Conservation (phyloP, 1,284 basidiomycete species). For the Hypsizygus ulmarius region DNA sequence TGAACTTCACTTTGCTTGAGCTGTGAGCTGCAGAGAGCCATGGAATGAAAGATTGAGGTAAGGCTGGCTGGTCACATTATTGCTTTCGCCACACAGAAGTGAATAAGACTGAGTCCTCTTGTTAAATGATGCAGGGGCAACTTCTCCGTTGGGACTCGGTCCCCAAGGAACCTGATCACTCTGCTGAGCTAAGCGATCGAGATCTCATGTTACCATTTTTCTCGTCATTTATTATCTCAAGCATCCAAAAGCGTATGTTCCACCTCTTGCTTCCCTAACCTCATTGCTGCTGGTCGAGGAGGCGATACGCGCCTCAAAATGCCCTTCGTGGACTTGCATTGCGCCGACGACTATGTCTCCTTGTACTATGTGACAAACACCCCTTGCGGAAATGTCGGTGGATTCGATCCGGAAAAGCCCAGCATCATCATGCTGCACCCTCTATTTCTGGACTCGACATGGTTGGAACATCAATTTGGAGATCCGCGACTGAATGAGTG, state of each 20-base stretch:
- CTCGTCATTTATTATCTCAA: constrained; percentile 1
- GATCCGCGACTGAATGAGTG: constrained; percentile 55
- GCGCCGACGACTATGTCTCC: constrained; percentile 61
- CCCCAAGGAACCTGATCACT: constrained; percentile 2
- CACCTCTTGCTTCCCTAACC: constrained; percentile 12
- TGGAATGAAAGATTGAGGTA: too few species aligned
- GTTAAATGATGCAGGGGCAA: too few species aligned
- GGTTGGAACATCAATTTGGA: constrained; percentile 64
- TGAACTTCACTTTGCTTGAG: too few species aligned
- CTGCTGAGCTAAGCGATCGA: constrained; percentile 16
- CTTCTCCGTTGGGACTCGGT: not conserved
- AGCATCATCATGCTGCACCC: constrained; percentile 68
- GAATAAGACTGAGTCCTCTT: too few species aligned
- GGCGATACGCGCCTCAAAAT: constrained; percentile 34
- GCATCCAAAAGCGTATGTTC: constrained; percentile 5
- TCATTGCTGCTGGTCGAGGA: constrained; percentile 7
- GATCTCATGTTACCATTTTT: constrained; percentile 12
- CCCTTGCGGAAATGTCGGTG: constrained; percentile 51
- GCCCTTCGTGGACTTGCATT: constrained; percentile 69
- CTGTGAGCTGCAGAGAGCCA: too few species aligned
- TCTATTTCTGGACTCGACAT: constrained; percentile 62
- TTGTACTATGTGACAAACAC: constrained; percentile 71
- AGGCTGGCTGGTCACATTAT: too few species aligned
- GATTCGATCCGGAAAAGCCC: constrained; percentile 62
- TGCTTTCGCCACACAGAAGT: too few species aligned